Base-by-base conservation (phyloP, 257 asterid genomes). In the Buddleja alternifolia region DNA sequence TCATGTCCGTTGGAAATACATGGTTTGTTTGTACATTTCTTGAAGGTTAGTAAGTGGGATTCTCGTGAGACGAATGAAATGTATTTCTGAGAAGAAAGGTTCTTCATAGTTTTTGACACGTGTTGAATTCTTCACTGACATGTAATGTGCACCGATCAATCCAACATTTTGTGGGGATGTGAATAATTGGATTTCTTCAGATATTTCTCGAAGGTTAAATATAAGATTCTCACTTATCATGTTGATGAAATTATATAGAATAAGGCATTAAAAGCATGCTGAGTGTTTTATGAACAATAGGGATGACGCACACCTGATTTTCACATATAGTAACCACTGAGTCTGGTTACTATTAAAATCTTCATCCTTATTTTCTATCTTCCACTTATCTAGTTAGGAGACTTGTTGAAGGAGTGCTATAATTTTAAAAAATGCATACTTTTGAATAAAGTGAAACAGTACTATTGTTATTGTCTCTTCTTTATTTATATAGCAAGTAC, bases 1-100 rank as follows among this genome's bases (percentile, higher is more conserved):
- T 29, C 46, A 7, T 25, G 37, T 42, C 46, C 24, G 47, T 16
- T 32, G 36, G 23, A 45, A 29, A 67, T 3, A 15, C 7, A 17
- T 53, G n/a, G 55, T 59, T 17, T 2, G 10, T 37, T 15, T 10
- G 48, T 20, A 57, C 29, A 8, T 15, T 57, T 16, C 23, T 8
- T 58, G 47, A 58, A 17, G 63, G 62, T 40, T 60, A 60, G 21
- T 60, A 12, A 40, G 45, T 32, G n/a, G 59, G 69, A 3, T 62
- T 52, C 11, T 44, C 20, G 0, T 5, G 7, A 51, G 20, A 71
- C 40, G 39, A 39, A 9, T 41, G 44, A 11, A 47, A 50, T 5
- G 2, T 36, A 63, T 53, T 37, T 58, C 19, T 6, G 40, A 16
- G 19, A 24, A 15, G 24, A 19, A 25, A 19, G 16, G 42, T 16